These are phyloP conservation scores for Ichthyophthirius multifiliis DNA, from an alignment of 169 alveolate species.

Conservation along the genomic window DNA sequence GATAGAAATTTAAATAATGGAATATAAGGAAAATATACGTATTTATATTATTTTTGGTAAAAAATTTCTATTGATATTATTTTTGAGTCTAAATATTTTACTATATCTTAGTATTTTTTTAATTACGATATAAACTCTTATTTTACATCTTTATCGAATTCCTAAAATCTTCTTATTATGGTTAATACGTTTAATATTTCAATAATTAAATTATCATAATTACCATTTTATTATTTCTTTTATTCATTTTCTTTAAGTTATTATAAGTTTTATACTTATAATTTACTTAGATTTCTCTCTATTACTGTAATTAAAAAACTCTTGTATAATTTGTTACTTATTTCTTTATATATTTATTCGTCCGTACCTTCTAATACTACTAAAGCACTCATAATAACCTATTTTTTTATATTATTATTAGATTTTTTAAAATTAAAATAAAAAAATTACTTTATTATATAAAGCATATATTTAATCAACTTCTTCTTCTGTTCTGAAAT, in stretches of 20 bases:
- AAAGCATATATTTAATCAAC: not conserved
- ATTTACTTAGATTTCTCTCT: not conserved
- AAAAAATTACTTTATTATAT: constrained; percentile 13
- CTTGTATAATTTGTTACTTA: constrained; percentile 13
- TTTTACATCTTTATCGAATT: not conserved
- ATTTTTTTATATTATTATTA: not conserved
- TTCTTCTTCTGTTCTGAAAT: not conserved
- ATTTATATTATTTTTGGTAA: constrained; percentile 9
- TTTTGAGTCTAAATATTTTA: constrained; percentile 9
- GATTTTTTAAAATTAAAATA: not conserved
- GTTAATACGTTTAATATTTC: constrained; percentile 23
- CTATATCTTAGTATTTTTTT: constrained; percentile 4
- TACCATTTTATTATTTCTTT: not conserved
- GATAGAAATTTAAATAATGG: constrained; percentile 28
- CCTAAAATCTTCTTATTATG: constrained; percentile 1
- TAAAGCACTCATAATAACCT: constrained; percentile 14
- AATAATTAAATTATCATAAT: not conserved
- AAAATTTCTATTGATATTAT: constrained; percentile 25
- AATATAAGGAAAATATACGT: constrained; percentile 4
- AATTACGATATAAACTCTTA: not conserved
- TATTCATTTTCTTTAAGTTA: not conserved
- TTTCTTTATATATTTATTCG: constrained; percentile 22
- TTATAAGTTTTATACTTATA: constrained; percentile 2
- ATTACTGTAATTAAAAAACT: constrained; percentile 3
- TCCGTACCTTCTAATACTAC: constrained; percentile 28